A percentile compares a stretch with the other conserved stretches of the same genome.
Conservation (phyloP, 257 asterid species). For the Fraxinus pennsylvanica region DNA sequence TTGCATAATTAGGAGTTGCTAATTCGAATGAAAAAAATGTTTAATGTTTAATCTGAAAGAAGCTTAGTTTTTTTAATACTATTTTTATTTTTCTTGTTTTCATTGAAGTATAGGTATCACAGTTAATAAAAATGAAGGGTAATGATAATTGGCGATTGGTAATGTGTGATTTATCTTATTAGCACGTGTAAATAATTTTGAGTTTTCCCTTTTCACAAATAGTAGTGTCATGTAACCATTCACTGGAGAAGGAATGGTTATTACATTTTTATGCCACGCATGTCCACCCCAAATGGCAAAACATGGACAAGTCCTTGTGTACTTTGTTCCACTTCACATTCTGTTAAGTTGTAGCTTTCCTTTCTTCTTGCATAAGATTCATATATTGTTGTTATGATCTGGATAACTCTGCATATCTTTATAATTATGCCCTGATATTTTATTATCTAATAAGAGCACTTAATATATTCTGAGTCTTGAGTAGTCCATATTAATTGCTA, state of each 20-base stretch:
- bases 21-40: background rate
- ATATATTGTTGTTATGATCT: conserved; percentile 4
- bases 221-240: background rate
- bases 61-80: background rate
- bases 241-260: background rate
- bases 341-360: conserved; percentile 5
- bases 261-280: background rate
- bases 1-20: background rate
- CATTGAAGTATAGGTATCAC: background rate
- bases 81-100: background rate
- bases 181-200: background rate
- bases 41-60: background rate
- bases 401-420: background rate
- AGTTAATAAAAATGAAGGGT: background rate
- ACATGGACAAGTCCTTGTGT: background rate
- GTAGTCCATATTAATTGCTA: background rate
- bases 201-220: background rate
- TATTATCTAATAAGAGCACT: conserved; percentile 6
- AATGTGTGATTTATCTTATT: background rate
- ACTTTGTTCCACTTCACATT: background rate
- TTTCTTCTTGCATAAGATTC: background rate
- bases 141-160: conserved; percentile 5
- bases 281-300: conserved; percentile 8
- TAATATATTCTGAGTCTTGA: background rate
- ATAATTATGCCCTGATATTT: background rate